Percentiles rank a stretch among this genome's conserved stretches.
phyloP scores from a whole-genome alignment of 2,329 filamentous ascomycete genomes.

The Calycina marina region DNA sequence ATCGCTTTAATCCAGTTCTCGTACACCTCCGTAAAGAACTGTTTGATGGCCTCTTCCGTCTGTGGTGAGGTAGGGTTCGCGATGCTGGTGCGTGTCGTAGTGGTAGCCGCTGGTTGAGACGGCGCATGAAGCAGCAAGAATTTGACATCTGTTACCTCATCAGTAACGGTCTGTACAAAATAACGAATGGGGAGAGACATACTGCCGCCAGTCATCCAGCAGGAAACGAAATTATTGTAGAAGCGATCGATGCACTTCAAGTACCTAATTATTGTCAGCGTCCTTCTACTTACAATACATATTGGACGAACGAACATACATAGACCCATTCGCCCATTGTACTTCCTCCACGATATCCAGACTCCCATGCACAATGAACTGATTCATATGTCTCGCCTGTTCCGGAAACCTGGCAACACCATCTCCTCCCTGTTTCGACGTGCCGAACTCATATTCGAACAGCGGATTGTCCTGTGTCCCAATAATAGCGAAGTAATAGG shows the following conservation, averaged over 20 bases:
- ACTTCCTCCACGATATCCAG: conserved; percentile 93
- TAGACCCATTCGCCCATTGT: conserved; percentile 77
- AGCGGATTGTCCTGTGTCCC: conserved; percentile 91
- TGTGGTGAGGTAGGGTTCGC: conserved; percentile 78
- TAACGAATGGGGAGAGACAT: conserved; percentile 9
- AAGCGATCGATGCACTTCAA: conserved; percentile 95
- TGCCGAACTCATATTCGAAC: conserved; percentile 95
- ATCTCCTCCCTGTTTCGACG: conserved; percentile 89
- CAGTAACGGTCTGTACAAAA: conserved; percentile 1
- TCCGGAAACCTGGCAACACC: conserved; percentile 79
- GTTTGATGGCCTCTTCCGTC: conserved; percentile 88
- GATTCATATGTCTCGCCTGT: conserved; percentile 84
- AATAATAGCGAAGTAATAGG: conserved; percentile 96
- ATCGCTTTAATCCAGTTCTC: conserved; percentile 93
- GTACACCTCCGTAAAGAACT: conserved; percentile 91
- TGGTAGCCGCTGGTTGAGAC: conserved; percentile 29
- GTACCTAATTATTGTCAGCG: conserved; percentile 43
- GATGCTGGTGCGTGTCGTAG: conserved; percentile 41
- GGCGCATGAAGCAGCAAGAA: conserved; percentile 92
- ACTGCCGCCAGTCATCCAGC: conserved; percentile 80
- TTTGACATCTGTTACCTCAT: conserved; percentile 46
- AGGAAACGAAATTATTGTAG: conserved; percentile 88
- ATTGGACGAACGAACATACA: conserved; percentile 37
- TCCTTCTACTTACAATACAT: conserved; percentile 3
- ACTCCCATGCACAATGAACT: conserved; percentile 90